Conservation (phyloP, 495 filamentous ascomycete genomes). For the Neurospora tetrasperma region DNA sequence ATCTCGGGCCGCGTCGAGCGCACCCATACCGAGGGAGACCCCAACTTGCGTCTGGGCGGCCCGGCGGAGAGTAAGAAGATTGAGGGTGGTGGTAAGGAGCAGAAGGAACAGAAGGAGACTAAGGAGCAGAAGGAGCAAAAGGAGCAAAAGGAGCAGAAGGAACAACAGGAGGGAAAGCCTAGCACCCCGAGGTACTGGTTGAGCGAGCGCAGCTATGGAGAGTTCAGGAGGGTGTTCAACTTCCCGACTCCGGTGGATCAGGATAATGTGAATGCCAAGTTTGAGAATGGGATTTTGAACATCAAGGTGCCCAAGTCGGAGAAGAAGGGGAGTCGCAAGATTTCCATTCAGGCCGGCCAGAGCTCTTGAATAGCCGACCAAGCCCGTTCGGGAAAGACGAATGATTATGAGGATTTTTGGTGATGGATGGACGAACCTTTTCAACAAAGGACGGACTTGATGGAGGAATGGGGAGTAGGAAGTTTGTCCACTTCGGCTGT, state of each 20-base stretch:
- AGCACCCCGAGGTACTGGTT: conserved; percentile 60
- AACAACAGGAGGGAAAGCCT: neutral
- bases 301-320: conserved; percentile 71
- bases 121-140: neutral
- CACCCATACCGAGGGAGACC: conserved; percentile 36
- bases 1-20: conserved; percentile 60
- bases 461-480: neutral
- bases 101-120: neutral
- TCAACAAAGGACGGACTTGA: neutral
- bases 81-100: conserved; percentile 11
- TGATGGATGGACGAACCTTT: neutral
- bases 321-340: conserved; percentile 26
- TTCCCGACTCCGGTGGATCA: conserved; percentile 70
- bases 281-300: conserved; percentile 49
- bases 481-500: neutral
- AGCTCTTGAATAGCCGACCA: too few relatives aligned
- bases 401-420: neutral
- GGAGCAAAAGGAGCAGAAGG: neutral
- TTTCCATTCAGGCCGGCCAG: conserved; percentile 4
- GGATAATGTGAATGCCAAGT: conserved; percentile 63
- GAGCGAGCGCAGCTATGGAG: conserved; percentile 67
- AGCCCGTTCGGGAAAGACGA: neutral
- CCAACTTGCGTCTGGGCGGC: conserved; percentile 14
- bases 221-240: conserved; percentile 72
- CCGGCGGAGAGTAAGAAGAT: conserved; percentile 15